Percentiles rank a stretch among this genome's conserved stretches.
Evolutionary conservation across 768 basidiomycete species (phyloP).

Genomic region (Pleurotus salmoneostramineus): DNA sequence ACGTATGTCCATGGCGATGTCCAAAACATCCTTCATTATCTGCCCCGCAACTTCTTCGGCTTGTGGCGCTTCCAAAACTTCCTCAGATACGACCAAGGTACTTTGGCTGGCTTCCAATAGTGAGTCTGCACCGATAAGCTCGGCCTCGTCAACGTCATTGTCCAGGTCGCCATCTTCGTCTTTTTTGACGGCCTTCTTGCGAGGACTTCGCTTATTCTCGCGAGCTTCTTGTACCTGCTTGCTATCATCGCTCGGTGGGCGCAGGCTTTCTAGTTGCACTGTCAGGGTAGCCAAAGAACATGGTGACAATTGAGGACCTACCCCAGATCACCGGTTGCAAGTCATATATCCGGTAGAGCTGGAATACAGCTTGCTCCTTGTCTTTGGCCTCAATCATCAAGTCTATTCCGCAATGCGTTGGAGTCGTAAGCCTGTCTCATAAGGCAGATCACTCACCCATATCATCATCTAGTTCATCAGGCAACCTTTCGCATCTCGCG

Average conservation of each 20-base stretch:
- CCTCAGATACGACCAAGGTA: neutral
- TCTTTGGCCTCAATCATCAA: constrained; percentile 94
- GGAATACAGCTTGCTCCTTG: constrained; percentile 91
- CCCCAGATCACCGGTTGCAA: constrained; percentile 62
- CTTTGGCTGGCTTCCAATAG: neutral
- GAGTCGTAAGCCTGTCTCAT: constrained; percentile 7
- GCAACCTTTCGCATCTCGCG: constrained; percentile 72
- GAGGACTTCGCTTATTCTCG: neutral
- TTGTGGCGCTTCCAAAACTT: neutral
- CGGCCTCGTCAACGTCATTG: neutral
- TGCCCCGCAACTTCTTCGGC: neutral
- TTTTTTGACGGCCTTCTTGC: neutral
- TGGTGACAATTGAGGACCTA: constrained; percentile 19
- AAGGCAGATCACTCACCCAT: constrained; percentile 42
- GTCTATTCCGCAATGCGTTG: constrained; percentile 35
- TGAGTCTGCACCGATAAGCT: neutral
- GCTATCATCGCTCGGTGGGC: constrained; percentile 3
- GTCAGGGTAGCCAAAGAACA: neutral
- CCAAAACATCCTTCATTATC: neutral
- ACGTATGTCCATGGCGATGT: neutral
- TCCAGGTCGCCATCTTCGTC: neutral
- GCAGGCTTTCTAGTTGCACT: constrained; percentile 4
- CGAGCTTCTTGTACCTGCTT: constrained; percentile 3
- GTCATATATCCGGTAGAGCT: constrained; percentile 75
- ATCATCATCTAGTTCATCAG: constrained; percentile 59